Conservation (phyloP, 371 early-diverging fungal species). For the Lichtheimia ornata region DNA sequence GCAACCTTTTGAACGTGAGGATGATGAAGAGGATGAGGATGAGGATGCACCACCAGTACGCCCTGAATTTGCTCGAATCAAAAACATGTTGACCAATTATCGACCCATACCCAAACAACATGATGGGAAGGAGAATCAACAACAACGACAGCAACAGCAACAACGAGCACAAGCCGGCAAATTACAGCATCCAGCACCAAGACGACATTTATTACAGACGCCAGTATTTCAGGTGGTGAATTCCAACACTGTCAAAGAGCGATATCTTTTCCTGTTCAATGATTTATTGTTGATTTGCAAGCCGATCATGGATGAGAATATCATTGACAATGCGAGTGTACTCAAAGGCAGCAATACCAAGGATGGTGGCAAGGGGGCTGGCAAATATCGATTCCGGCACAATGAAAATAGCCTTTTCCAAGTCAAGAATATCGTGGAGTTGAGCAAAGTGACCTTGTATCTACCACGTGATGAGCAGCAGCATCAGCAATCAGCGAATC, state of each 20-base stretch:
- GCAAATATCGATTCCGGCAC: slow-evolving; percentile 39
- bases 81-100: slow-evolving; percentile 7
- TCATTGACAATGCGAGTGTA: slow-evolving; percentile 31
- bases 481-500: slow-evolving; percentile 16
- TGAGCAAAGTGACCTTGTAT: slow-evolving; percentile 55
- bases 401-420: slow-evolving; percentile 60
- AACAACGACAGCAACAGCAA: background rate
- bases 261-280: slow-evolving; percentile 80
- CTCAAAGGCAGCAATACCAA: slow-evolving; percentile 13
- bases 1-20: too few relatives aligned
- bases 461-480: slow-evolving; percentile 53
- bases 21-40: background rate
- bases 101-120: background rate
- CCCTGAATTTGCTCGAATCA: slow-evolving; percentile 2
- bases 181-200: slow-evolving; percentile 35
- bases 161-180: background rate
- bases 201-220: slow-evolving; percentile 73
- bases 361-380: background rate
- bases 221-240: slow-evolving; percentile 78
- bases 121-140: background rate
- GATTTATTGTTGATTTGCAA: slow-evolving; percentile 81
- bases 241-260: slow-evolving; percentile 69
- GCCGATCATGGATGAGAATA: slow-evolving; percentile 51
- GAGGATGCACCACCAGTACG: slow-evolving; percentile 3
- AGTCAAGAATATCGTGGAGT: slow-evolving; percentile 62